Conservation (phyloP, 345 rosid species). For the Pseudoturritis turrita region DNA sequence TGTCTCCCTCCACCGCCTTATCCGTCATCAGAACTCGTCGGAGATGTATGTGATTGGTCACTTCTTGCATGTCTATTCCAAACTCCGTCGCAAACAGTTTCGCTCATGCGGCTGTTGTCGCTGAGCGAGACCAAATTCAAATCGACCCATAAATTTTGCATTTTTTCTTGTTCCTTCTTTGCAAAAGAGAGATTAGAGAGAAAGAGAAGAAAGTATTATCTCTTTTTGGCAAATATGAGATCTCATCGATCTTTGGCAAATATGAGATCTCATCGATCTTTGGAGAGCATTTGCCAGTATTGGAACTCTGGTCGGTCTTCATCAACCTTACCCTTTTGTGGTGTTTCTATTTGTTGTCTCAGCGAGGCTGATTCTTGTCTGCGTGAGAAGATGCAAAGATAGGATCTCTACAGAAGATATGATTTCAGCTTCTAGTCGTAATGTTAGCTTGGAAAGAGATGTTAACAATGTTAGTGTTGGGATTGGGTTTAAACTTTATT, state of each 20-base stretch:
- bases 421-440: constrained; percentile 39
- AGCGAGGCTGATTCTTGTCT: constrained; percentile 57
- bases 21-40: too few species aligned
- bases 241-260: constrained; percentile 27
- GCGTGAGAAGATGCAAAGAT: constrained; percentile 57
- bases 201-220: constrained; percentile 21
- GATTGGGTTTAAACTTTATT: constrained; percentile 54
- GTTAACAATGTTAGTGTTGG: constrained; percentile 44
- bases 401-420: constrained; percentile 65
- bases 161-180: not conserved
- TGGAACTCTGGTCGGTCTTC: constrained; percentile 74
- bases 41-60: too few species aligned
- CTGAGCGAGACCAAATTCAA: too few species aligned
- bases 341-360: constrained; percentile 63
- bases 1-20: too few species aligned
- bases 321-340: constrained; percentile 62
- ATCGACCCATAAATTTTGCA: constrained; percentile 15
- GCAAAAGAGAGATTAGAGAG: constrained; percentile 5
- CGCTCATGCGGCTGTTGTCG: too few species aligned
- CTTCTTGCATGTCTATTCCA: too few species aligned
- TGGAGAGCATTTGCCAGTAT: constrained; percentile 35
- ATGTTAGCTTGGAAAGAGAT: constrained; percentile 43
- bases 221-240: constrained; percentile 15
- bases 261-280: constrained; percentile 30
- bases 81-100: too few species aligned